These are phyloP conservation scores for Straminergon stramineum DNA, from an alignment of 225 moss, liverwort and hornwort species.

Conservation along the genomic window DNA sequence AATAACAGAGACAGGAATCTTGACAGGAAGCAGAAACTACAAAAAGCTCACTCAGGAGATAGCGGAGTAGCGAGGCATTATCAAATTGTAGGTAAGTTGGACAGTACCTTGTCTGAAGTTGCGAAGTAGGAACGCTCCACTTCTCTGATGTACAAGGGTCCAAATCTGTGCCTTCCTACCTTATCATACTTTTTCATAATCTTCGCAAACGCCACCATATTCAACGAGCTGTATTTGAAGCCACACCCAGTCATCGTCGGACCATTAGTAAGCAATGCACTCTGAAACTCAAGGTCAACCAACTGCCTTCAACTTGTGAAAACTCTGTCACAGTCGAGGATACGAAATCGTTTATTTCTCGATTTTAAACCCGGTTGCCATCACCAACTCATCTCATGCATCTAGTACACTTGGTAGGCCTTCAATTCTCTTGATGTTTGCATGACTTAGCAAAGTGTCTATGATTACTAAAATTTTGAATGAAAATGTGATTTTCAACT, in stretches of 20 bases:
- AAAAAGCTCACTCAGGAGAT: background rate
- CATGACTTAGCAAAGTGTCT: background rate
- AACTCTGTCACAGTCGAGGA: background rate
- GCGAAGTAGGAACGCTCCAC: conserved; percentile 55
- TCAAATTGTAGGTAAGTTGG: background rate
- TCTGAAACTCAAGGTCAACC: background rate
- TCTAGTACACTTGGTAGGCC: background rate
- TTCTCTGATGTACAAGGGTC: conserved; percentile 42
- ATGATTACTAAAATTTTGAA: too few relatives aligned
- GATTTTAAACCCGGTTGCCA: background rate
- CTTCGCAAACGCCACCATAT: conserved; percentile 91
- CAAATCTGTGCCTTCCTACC: conserved; percentile 31
- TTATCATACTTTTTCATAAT: conserved; percentile 98
- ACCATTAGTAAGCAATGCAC: background rate
- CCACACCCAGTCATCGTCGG: background rate
- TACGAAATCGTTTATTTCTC: too few relatives aligned
- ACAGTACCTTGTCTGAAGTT: conserved; percentile 36
- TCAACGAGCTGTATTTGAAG: conserved; percentile 56
- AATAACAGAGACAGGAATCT: background rate
- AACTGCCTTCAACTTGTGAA: background rate
- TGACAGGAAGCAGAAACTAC: background rate
- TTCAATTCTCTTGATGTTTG: background rate
- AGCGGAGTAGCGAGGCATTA: background rate
- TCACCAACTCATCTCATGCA: background rate
- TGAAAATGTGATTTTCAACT: background rate